Evolutionary conservation across 768 basidiomycete species (phyloP), one percentile per base, ranked within the genome.

Genomic region (Mycena maculata): DNA sequence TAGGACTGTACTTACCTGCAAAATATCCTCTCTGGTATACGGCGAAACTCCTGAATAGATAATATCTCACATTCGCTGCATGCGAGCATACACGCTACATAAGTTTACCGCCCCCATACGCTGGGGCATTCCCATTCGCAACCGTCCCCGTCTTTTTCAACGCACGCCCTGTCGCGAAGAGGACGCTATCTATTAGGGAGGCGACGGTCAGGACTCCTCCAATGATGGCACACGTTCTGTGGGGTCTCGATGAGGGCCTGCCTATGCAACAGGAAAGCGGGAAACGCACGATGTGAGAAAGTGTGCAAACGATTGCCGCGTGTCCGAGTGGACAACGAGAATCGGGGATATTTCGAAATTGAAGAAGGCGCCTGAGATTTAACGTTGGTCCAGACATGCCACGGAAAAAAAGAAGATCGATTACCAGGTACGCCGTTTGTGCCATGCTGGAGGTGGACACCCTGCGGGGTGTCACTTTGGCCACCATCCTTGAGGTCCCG

Each of bases 281-380:
- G 31, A 36, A 53, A 60, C 95, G 75, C 75, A 96, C 93, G 96
- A 98, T 47, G 98, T 98, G 28, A 99, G 81, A 85, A 99, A 99
- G 81, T 99, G 98, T 3, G 98, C 97, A 78, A 99, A 97, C 0
- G 94, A 94, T 78, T 99, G 96, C 60, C 95, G 87, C 36, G 88
- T 91, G 76, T 99, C 97, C 13, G 88, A 86, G 76, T 98, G 96
- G 25, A 96, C 91, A 55, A 99, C 92, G 53, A 94, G 91, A 74
- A 99, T 96, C 15, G 96, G 97, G 20, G 96, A 98, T 75, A 98
- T 98, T 77, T 99, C 96, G 77, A 93, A 98, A 82, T 95, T 98
- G 85, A 93, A 90, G 84, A 92, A 93, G 18, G 89, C 90, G 53
- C 94, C 62, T 57, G 5, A 28, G 16, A 63, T 13, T 10, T 13